Conservation (phyloP, 805 yeast genomes). For the Ogataea philodendri region DNA sequence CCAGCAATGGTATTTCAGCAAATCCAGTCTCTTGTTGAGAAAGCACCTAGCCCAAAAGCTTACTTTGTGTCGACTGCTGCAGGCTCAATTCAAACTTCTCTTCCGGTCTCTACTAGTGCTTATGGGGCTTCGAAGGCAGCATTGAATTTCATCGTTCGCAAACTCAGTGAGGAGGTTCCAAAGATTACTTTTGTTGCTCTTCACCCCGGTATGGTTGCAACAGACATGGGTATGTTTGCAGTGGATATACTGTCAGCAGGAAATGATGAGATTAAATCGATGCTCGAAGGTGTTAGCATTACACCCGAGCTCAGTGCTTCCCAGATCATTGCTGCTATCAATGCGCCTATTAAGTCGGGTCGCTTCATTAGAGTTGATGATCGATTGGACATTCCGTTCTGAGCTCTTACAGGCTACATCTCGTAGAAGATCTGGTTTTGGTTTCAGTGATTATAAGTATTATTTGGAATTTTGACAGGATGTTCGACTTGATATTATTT, state of each 20-base stretch:
- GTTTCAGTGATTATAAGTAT: too few species aligned
- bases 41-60: slow-evolving; percentile 28
- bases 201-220: slow-evolving; percentile 14
- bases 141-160: slow-evolving; percentile 30
- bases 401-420: too few species aligned
- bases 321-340: background rate
- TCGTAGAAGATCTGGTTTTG: too few species aligned
- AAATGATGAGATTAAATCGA: slow-evolving; percentile 16
- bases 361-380: background rate
- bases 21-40: slow-evolving; percentile 31
- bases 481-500: too few species aligned
- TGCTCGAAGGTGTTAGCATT: too few species aligned
- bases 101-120: slow-evolving; percentile 23
- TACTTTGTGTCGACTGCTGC: slow-evolving; percentile 31
- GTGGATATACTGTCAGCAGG: background rate
- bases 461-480: too few species aligned
- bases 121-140: slow-evolving; percentile 42
- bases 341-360: background rate
- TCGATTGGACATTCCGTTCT: background rate
- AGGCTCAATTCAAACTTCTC: slow-evolving; percentile 29
- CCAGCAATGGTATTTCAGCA: slow-evolving; percentile 32
- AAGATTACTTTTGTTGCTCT: slow-evolving; percentile 20
- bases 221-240: slow-evolving; percentile 8
- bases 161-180: slow-evolving; percentile 28
- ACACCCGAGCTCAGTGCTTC: slow-evolving; percentile 1